Conservation (phyloP, 352 stramenopile genomes). For the Pythium rishiriense region DNA sequence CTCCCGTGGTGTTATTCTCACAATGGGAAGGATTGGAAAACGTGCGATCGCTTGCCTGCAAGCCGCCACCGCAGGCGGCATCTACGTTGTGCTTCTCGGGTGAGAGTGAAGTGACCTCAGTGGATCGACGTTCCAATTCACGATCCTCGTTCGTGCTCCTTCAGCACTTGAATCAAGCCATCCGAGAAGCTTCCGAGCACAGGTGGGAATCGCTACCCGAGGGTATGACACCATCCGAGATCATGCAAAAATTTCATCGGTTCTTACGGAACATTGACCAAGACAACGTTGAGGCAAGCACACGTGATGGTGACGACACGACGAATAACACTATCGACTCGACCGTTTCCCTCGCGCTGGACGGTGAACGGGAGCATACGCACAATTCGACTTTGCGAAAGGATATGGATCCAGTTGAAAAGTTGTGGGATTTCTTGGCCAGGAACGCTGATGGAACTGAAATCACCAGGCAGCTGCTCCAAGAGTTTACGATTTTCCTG, state of each 20-base stretch:
- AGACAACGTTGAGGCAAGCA: not conserved
- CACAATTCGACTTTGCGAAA: not conserved
- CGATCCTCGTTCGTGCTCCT: constrained; percentile 9
- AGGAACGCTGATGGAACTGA: constrained; percentile 7
- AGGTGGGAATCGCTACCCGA: not conserved
- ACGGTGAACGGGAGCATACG: constrained; percentile 10
- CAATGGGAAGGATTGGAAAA: constrained; percentile 32
- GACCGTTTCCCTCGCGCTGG: constrained; percentile 17
- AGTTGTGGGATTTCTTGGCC: constrained; percentile 25
- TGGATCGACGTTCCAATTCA: not conserved
- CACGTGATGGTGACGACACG: constrained; percentile 4
- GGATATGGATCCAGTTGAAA: constrained; percentile 27
- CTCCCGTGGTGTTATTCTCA: constrained; percentile 20
- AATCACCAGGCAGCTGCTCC: constrained; percentile 6
- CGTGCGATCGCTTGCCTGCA: constrained; percentile 28
- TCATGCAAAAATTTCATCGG: constrained; percentile 11
- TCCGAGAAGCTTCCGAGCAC: not conserved
- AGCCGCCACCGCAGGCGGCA: constrained; percentile 24
- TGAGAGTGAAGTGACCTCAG: not conserved
- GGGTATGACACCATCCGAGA: not conserved
- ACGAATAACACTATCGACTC: constrained; percentile 30
- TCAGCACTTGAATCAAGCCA: constrained; percentile 13
- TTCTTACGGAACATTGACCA: constrained; percentile 28
- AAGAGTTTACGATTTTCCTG: constrained; percentile 26
- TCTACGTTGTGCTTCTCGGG: constrained; percentile 22